Base-by-base conservation (phyloP, 495 filamentous ascomycete species). In the Sporormia fimetaria region DNA sequence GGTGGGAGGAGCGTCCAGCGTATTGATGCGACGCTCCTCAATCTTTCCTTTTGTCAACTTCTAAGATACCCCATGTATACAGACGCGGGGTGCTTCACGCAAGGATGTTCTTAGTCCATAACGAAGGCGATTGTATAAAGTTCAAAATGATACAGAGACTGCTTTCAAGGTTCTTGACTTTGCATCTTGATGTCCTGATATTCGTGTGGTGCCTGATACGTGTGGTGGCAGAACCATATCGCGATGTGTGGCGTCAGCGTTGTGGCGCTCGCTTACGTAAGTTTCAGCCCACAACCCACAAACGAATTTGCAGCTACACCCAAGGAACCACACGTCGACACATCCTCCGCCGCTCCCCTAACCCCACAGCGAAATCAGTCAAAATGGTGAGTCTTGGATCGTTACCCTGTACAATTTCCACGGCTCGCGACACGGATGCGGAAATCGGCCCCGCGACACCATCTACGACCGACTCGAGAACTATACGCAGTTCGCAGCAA, bases 301-400 rank as follows among this genome's bases (percentile, higher is more conserved):
- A 32, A 36, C 34, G 41, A 40, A 27, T 12, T 28, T 33, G n/a
- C 20, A 40, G 6, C 12, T 27, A 43, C 28, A 21, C 17, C 33
- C 26, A 39, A 34, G 14, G 24, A 30, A 15, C 18, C 21, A 10
- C 37, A 35, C 23, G 44, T 32, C 49, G 43, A 47, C 49, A 37
- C n/a, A 37, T 27, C 37, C 23, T 38, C 40, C 37, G 38, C 42
- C 36, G n/a, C 38, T 9, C 22, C 42, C 18, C 10, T n/a, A 20
- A 12, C 10, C 23, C 37, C 21, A 62, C 62, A 62, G 61, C 57
- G 60, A 66, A 70, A 57, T 65, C 63, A 65, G 64, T 69, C 65
- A 75, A 72, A 65, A 75, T 75, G 71, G 71, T 75, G 68, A 73
- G 71, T 44, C 33, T 6, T 15, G 3, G 11, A 29, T 34, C 20